Base-by-base conservation (phyloP, 768 basidiomycete genomes). In the Auriculariales sp. region DNA sequence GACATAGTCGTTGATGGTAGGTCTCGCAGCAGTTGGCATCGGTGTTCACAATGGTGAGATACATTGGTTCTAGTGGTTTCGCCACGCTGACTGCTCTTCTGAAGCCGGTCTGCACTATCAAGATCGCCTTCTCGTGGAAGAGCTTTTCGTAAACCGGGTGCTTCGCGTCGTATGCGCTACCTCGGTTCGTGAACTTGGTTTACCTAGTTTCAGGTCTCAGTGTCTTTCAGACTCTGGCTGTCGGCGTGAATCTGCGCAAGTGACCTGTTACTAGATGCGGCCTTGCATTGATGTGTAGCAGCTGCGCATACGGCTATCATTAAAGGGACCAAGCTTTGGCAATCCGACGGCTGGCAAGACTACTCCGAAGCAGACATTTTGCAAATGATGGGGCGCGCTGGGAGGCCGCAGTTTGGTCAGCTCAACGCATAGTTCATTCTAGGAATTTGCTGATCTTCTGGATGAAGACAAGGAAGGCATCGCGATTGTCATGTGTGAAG, bases 381-480 rank as follows among this genome's bases (percentile, higher is more conserved):
- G 73, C 93, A 95, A 63, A 97, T 97, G 94, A 77, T 97, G 51
- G 95, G 94, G 5, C 78, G 95, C 44, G 92, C 92, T 35, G 87
- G 88, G 7, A 74, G 92, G 29, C 91, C 92, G 25, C 92, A 97
- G 63, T 94, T 88, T 59, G 90, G 90, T 81, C 34, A 24, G 24
- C 14, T 22, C 31, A 17, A 14, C 3, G n/a, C 45, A 11, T 6
- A 5, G 35, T 22, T 14, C 25, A 11, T 27, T 11, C 35, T 12
- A 15, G 3, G 44, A n/a, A n/a, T 19, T 39, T 28, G 51, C 29
- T 27, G n/a, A 35, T 30, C 19, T 4, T 47, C 28, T 19, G 11
- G 36, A 17, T 53, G 49, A 56, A 85, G 91, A 93, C 63, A 81
- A 77, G 48, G 81, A 86, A 55, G 92, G 91, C 0, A 71, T 84